Percentiles rank a stretch among this genome's conserved stretches.
Evolutionary conservation across 2,329 filamentous ascomycete genomes (phyloP).

Genomic region (Claviceps fusiformis): DNA sequence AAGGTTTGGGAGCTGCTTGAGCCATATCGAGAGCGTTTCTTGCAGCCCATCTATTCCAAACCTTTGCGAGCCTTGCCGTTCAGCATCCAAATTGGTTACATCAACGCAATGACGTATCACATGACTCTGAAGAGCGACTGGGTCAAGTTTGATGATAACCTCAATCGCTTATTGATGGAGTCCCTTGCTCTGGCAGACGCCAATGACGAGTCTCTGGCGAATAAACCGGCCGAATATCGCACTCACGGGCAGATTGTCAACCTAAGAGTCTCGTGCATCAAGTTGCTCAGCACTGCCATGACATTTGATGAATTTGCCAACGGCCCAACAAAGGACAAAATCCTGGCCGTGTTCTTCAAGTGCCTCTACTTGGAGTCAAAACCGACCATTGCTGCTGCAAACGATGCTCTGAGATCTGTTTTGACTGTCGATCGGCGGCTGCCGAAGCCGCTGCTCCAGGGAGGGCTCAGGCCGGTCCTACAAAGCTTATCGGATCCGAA

Average conservation of each 20-base stretch:
- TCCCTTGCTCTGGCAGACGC: constrained; percentile 88
- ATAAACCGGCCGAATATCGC: constrained; percentile 86
- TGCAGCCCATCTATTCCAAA: constrained; percentile 92
- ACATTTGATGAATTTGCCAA: constrained; percentile 83
- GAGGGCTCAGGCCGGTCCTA: constrained; percentile 84
- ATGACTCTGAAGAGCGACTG: constrained; percentile 80
- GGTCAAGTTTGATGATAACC: constrained; percentile 78
- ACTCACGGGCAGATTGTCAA: constrained; percentile 93
- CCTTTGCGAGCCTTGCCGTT: constrained; percentile 87
- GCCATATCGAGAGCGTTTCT: constrained; percentile 76
- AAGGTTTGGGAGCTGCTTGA: constrained; percentile 80
- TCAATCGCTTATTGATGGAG: constrained; percentile 85
- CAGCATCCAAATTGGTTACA: constrained; percentile 90
- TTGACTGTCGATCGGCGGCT: constrained; percentile 80
- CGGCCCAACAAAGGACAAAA: constrained; percentile 50
- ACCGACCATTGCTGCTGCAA: constrained; percentile 86
- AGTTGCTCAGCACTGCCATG: constrained; percentile 85
- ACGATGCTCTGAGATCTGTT: constrained; percentile 77
- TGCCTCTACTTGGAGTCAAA: constrained; percentile 87
- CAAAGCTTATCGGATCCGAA: constrained; percentile 93
- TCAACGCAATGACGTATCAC: constrained; percentile 94
- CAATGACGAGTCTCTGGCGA: constrained; percentile 78
- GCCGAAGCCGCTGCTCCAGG: constrained; percentile 89
- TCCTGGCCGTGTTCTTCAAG: constrained; percentile 96
- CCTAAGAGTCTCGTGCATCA: constrained; percentile 84